Evolutionary conservation across 2,329 filamentous ascomycete species (phyloP).

Genomic region (Penicillium sp.): DNA sequence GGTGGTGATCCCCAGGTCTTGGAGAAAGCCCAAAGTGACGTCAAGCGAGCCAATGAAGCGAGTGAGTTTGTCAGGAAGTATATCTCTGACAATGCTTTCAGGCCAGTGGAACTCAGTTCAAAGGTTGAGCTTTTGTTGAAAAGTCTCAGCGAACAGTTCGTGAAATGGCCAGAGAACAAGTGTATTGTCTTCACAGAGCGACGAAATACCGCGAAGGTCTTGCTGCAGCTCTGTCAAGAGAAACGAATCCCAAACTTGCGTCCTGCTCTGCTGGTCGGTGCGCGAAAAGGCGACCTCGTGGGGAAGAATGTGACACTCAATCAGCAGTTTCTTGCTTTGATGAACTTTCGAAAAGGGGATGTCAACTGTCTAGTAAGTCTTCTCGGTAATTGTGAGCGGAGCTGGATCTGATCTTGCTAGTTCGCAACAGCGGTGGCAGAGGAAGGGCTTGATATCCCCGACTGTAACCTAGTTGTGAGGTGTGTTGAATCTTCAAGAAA

Average conservation of each 20-base stretch:
- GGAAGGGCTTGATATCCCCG: slow-evolving; percentile 66
- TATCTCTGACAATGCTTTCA: slow-evolving; percentile 43
- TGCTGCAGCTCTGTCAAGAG: slow-evolving; percentile 66
- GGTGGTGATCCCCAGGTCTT: slow-evolving; percentile 13
- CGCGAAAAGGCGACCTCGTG: slow-evolving; percentile 51
- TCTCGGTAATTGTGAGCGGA: background rate
- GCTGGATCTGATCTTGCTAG: slow-evolving; percentile 12
- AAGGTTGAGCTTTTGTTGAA: slow-evolving; percentile 69
- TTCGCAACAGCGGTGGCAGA: slow-evolving; percentile 68
- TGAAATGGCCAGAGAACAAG: slow-evolving; percentile 57
- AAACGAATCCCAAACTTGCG: slow-evolving; percentile 62
- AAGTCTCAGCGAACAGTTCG: slow-evolving; percentile 66
- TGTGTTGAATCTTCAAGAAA: slow-evolving; percentile 12
- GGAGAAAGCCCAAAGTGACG: slow-evolving; percentile 53
- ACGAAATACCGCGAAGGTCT: slow-evolving; percentile 72
- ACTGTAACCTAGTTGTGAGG: slow-evolving; percentile 65
- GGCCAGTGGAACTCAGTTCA: slow-evolving; percentile 59
- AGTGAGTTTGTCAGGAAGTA: slow-evolving; percentile 58
- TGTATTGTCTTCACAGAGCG: slow-evolving; percentile 89
- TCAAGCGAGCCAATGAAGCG: slow-evolving; percentile 61
- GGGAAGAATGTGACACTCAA: slow-evolving; percentile 68
- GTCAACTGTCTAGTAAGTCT: slow-evolving; percentile 17
- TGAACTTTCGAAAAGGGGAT: slow-evolving; percentile 58
- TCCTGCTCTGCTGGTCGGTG: slow-evolving; percentile 66
- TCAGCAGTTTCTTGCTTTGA: slow-evolving; percentile 72